A percentile compares a stretch with the other conserved stretches of the same genome.
These are phyloP conservation scores for Fagus sylvatica DNA, from an alignment of 306 rosid species.

Conservation along the genomic window DNA sequence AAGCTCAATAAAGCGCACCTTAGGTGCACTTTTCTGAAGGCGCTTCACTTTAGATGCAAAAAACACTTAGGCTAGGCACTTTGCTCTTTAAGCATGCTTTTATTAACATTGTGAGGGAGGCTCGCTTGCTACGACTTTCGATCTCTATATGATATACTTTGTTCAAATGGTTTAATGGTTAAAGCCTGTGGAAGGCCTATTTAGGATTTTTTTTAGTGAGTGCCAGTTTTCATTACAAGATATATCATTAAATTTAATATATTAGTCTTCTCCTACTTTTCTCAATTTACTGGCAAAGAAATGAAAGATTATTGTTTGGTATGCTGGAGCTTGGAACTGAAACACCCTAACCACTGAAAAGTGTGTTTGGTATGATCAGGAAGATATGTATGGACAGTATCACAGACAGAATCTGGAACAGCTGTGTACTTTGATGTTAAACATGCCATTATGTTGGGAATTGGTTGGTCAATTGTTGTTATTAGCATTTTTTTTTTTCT, in stretches of 20 bases:
- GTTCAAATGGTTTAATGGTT: neutral
- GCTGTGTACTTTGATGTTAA: too few relatives aligned
- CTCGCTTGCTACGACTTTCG: neutral
- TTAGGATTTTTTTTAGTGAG: neutral
- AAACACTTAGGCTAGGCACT: too few relatives aligned
- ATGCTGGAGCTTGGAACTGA: neutral
- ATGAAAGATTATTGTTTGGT: neutral
- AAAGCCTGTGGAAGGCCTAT: neutral
- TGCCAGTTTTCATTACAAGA: neutral
- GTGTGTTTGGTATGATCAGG: neutral
- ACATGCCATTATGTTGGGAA: too few relatives aligned
- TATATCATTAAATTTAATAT: neutral
- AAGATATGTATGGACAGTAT: neutral
- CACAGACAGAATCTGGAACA: neutral
- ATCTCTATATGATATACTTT: neutral
- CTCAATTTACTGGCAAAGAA: neutral
- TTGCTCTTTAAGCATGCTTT: too few relatives aligned
- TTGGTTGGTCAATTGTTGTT: too few relatives aligned
- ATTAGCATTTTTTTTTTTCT: too few relatives aligned
- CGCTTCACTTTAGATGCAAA: too few relatives aligned
- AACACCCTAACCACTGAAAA: neutral
- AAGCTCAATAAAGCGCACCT: too few relatives aligned
- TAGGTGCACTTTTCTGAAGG: too few relatives aligned
- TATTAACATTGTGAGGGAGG: too few relatives aligned
- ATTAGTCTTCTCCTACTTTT: neutral